Base-by-base conservation (phyloP, 495 filamentous ascomycete species). In the Amphirosellinia nigrospora region DNA sequence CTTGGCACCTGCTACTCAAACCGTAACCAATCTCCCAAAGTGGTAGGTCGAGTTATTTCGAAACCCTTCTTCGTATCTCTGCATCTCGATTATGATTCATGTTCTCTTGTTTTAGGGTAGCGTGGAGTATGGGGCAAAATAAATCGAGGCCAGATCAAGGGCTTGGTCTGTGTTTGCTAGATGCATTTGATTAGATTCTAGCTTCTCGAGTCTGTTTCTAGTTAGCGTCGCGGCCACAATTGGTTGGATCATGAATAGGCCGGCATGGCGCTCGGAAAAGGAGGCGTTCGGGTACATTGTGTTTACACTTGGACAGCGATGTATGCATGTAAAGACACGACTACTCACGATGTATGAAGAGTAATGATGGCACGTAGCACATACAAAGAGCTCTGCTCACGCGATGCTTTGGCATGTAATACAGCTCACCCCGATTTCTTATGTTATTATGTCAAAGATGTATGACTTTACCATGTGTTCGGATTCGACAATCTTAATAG, bases 101-200 rank as follows among this genome's bases (percentile, higher is more conserved):
- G 30, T 58, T 58, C n/a, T 36, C 55, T 58, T 58, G 32, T 58
- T 58, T 58, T 10, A 21, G 10, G 55, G 55, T 34, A 67, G 64
- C 64, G 65, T 50, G 66, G 66, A 59, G 66, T 67, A 55, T 41
- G 55, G 55, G 55, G 32, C 32, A 58, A 58, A 58, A 58, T 9
- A 58, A 36, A 58, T 36, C 55, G 55, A 36, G 30, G 13, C 3
- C 55, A 45, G 21, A 15, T 21, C 39, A 45, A 46, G 28, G 39
- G 28, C n/a, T 26, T 30, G 41, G 15, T 36, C n/a, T 61, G 5
- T 36, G 23, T 26, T 61, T 28, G 50, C 26, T 30, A 26, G 13
- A 53, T 53, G 50, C 50, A 53, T 30, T 30, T 30, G 1, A 23
- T 53, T 53, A 53, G 50, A 53, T 53, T 53, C 30, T 26, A 28